A percentile compares a stretch with the other conserved stretches of the same genome.
Evolutionary conservation across 2,329 filamentous ascomycete species (phyloP).

Genomic region (Fusarium goolgardi): DNA sequence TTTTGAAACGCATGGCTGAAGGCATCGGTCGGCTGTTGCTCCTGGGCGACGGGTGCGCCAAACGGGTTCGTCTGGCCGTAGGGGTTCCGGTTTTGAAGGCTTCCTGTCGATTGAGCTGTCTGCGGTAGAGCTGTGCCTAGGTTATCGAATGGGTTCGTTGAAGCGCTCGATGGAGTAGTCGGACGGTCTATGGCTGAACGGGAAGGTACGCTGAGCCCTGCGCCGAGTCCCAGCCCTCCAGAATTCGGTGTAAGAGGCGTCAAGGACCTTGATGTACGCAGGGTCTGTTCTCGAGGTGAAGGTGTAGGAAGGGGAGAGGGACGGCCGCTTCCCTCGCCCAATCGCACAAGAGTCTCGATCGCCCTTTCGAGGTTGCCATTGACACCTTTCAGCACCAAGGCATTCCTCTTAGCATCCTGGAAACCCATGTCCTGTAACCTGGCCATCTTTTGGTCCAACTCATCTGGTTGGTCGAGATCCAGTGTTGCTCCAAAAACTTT

Average conservation of each 20-base stretch:
- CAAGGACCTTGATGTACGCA: slow-evolving; percentile 63
- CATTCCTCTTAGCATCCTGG: slow-evolving; percentile 81
- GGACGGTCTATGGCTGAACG: slow-evolving; percentile 50
- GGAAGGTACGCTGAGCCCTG: slow-evolving; percentile 51
- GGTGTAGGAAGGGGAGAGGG: slow-evolving; percentile 51
- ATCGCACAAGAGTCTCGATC: slow-evolving; percentile 83
- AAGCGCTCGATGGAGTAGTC: slow-evolving; percentile 58
- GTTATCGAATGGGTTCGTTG: slow-evolving; percentile 77
- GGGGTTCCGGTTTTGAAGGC: slow-evolving; percentile 67
- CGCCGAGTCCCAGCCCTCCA: slow-evolving; percentile 46
- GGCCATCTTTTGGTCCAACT: slow-evolving; percentile 79
- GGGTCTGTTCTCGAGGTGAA: slow-evolving; percentile 59
- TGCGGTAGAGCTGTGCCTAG: slow-evolving; percentile 66
- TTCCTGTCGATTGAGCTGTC: slow-evolving; percentile 74
- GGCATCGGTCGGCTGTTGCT: slow-evolving; percentile 47
- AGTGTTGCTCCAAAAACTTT: slow-evolving; percentile 77
- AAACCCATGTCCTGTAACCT: slow-evolving; percentile 93
- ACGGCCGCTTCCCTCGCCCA: slow-evolving; percentile 75
- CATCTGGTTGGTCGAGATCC: slow-evolving; percentile 63
- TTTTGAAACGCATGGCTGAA: slow-evolving; percentile 79
- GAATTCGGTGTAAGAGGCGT: slow-evolving; percentile 62
- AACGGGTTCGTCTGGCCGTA: slow-evolving; percentile 76
- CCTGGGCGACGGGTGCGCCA: slow-evolving; percentile 59
- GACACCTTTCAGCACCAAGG: slow-evolving; percentile 82
- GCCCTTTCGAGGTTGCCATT: slow-evolving; percentile 87